Base-by-base conservation (phyloP, 192 early-diverging fungal genomes). In the Coemansia biformis region DNA sequence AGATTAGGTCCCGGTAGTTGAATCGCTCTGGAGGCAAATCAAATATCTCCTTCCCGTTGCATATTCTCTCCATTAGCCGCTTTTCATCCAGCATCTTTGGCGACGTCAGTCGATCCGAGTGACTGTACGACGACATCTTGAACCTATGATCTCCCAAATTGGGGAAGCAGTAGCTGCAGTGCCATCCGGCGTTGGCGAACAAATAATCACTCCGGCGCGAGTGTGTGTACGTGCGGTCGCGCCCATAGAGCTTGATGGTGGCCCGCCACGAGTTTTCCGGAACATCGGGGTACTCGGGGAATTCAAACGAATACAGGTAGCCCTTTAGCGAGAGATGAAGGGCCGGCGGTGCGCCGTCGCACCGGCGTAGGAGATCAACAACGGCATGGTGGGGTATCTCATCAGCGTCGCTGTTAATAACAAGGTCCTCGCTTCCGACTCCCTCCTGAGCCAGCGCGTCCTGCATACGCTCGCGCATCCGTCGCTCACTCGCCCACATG, bases 221-320 rank as follows among this genome's bases (percentile, higher is more conserved):
- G 51, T 79, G 81, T 8, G 46, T 42, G 59, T 68, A 68, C 3
- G 61, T 60, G 5, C 37, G 5, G 26, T 30, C 55, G 13, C 47
- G 44, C 9, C 38, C 28, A 53, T 58, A 79, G 32, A 46, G 59
- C 24, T 68, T 61, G 10, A 75, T 49, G 49, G 68, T 62, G 8
- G 76, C 66, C 15, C 72, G 60, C 79, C 78, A 82, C 21, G 47
- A 73, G 9, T 60, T 48, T 28, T 48, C 62, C 36, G 73, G 76
- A 17, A 9, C 9, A 10, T 30, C 29, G 5, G 29, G 7, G 7
- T 30, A 5, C 7, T 58, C 16, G 18, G 62, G 58, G 42, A 82
- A 85, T 39, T 82, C 81, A 46, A 72, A 85, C n/a, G 78, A 80
- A 57, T 82, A 85, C 2, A 82, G 9, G 57, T 78, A 82, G 19